phyloP scores from a whole-genome alignment of 2,329 filamentous ascomycete genomes.

The Penicillium sp. region DNA sequence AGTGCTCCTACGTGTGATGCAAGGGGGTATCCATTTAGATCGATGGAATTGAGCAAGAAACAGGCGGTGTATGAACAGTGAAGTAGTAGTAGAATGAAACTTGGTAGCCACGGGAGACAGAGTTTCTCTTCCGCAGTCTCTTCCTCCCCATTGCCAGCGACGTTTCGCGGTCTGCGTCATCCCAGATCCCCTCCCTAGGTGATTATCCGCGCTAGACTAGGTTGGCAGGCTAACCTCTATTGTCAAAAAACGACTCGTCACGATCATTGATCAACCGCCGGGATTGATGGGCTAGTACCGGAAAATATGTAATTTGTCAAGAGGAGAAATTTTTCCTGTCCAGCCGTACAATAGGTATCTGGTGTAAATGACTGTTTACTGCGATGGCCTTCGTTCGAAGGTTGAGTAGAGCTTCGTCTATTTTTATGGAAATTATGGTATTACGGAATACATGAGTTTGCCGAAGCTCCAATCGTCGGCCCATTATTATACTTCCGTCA shows the following conservation, averaged over 20 bases:
- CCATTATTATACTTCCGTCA: neutral
- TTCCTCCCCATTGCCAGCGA: neutral
- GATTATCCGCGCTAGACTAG: neutral
- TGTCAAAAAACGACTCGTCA: neutral
- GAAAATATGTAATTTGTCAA: neutral
- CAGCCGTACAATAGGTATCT: too few species aligned
- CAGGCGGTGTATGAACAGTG: conserved; percentile 14
- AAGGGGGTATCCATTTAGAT: neutral
- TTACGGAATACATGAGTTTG: neutral
- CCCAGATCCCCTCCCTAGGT: conserved; percentile 6
- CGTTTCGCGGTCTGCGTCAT: neutral
- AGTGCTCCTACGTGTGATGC: neutral
- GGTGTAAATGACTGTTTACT: neutral
- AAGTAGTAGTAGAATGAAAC: neutral
- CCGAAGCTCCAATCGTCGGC: neutral
- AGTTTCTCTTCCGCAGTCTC: neutral
- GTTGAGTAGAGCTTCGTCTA: neutral
- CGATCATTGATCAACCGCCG: neutral
- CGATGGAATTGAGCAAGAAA: neutral
- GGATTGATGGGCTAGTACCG: neutral
- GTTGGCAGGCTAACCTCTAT: neutral
- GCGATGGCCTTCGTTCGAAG: neutral
- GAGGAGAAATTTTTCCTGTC: neutral
- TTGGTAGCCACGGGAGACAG: neutral
- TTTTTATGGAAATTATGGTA: neutral